phyloP scores from a whole-genome alignment of 1,284 basidiomycete genomes.

The Rugosomyces carneus region DNA sequence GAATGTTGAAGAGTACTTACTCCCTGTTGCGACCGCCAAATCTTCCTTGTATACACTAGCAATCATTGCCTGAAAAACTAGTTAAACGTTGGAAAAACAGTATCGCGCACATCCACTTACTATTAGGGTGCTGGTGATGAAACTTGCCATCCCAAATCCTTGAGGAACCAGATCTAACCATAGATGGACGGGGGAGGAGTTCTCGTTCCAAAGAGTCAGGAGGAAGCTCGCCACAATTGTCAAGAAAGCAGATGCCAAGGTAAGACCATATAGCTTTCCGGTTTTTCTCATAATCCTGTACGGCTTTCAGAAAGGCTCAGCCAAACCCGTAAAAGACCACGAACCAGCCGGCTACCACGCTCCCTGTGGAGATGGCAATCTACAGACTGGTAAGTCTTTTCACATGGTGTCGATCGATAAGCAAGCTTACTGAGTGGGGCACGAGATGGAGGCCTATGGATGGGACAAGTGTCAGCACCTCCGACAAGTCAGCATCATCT shows the following conservation, averaged over 20 bases:
- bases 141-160: conserved; percentile 77
- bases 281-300: conserved; percentile 76
- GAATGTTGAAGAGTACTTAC: conserved; percentile 41
- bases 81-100: conserved; percentile 9
- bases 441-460: conserved; percentile 67
- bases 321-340: conserved; percentile 19
- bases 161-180: conserved; percentile 77
- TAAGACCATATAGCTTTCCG: conserved; percentile 74
- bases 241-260: conserved; percentile 50
- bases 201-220: conserved; percentile 56
- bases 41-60: conserved; percentile 76
- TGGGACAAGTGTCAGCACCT: conserved; percentile 13
- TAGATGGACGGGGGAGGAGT: conserved; percentile 57
- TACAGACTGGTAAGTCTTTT: conserved; percentile 27
- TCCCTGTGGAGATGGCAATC: conserved; percentile 74
- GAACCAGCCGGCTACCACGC: conserved; percentile 79
- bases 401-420: conserved; percentile 13
- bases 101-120: conserved; percentile 31
- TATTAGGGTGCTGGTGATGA: conserved; percentile 80
- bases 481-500: conserved; percentile 14
- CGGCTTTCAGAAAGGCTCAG: conserved; percentile 13
- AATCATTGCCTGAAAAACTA: conserved; percentile 66
- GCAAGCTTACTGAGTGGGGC: conserved; percentile 70
- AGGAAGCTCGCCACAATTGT: conserved; percentile 50
- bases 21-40: conserved; percentile 81